These are phyloP conservation scores for Paramecium primaurelia DNA, from an alignment of 73 alveolate species.

Conservation along the genomic window DNA sequence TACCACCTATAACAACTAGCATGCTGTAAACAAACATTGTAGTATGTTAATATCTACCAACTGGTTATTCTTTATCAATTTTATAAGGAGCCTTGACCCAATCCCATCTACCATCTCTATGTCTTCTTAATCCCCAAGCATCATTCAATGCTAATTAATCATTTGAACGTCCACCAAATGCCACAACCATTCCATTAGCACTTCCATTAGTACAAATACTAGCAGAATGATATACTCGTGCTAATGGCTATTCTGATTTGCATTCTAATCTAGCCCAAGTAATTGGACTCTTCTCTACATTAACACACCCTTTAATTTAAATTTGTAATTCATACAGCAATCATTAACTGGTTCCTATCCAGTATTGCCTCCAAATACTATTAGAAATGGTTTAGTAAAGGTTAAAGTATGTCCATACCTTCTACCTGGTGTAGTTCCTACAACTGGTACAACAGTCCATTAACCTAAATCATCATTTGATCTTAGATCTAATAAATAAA, in stretches of 20 bases:
- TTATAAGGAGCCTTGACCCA: constrained; percentile 95
- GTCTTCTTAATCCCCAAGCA: constrained; percentile 97
- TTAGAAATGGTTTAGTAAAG: constrained; percentile 90
- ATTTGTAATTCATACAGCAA: constrained; percentile 73
- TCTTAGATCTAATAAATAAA: constrained; percentile 88
- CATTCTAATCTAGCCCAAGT: constrained; percentile 90
- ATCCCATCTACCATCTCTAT: constrained; percentile 97
- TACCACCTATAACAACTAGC: constrained; percentile 93
- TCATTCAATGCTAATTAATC: constrained; percentile 89
- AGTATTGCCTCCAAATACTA: constrained; percentile 96
- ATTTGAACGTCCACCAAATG: constrained; percentile 94
- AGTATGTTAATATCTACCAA: constrained; percentile 87
- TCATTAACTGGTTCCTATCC: constrained; percentile 95
- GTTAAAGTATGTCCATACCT: constrained; percentile 92
- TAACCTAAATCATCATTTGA: constrained; percentile 87
- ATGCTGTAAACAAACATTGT: constrained; percentile 79
- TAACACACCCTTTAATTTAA: constrained; percentile 63
- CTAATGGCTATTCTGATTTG: constrained; percentile 79
- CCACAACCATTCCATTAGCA: constrained; percentile 93
- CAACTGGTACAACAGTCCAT: constrained; percentile 95
- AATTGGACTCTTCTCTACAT: constrained; percentile 90
- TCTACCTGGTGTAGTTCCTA: constrained; percentile 94
- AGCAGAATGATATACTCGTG: constrained; percentile 93
- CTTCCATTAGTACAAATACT: constrained; percentile 88
- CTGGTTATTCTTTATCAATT: constrained; percentile 77